These are phyloP conservation scores for Penicillium sp. DNA, from an alignment of 2,329 filamentous ascomycete species.

Conservation along the genomic window DNA sequence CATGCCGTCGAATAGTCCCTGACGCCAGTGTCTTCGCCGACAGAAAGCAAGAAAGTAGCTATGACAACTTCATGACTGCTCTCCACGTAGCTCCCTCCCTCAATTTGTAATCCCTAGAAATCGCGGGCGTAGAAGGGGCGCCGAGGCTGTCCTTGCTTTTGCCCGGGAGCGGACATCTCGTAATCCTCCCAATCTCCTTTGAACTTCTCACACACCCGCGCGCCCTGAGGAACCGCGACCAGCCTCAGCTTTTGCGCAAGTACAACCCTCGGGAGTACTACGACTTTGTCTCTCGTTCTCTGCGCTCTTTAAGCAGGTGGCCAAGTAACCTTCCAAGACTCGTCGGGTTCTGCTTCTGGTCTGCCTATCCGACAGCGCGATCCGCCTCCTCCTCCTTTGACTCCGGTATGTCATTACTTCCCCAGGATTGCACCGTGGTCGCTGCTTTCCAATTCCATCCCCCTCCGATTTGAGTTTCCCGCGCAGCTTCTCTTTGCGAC, in stretches of 20 bases:
- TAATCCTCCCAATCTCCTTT: constrained; percentile 19
- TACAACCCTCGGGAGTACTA: not conserved
- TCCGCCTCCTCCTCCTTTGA: constrained; percentile 16
- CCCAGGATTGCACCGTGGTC: constrained; percentile 2
- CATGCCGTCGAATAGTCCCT: constrained; percentile 14
- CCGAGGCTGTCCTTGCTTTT: constrained; percentile 11
- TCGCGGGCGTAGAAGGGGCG: constrained; percentile 7
- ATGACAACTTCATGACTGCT: not conserved
- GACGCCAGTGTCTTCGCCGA: constrained; percentile 3
- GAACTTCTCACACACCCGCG: constrained; percentile 21
- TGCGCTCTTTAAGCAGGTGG: not conserved
- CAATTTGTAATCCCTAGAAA: not conserved
- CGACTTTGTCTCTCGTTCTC: not conserved
- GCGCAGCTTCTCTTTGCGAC: constrained; percentile 1
- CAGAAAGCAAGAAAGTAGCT: not conserved
- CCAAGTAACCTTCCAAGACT: not conserved
- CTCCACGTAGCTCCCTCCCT: not conserved
- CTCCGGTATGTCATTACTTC: constrained; percentile 19
- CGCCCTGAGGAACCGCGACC: constrained; percentile 9
- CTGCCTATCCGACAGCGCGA: constrained; percentile 8
- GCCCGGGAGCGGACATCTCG: constrained; percentile 21
- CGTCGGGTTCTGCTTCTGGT: not conserved
- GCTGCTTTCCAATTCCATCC: not conserved
- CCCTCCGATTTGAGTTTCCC: not conserved
- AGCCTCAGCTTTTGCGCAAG: constrained; percentile 4